phyloP scores from a whole-genome alignment of 805 yeast genomes.

The Kuraishia borneana region DNA sequence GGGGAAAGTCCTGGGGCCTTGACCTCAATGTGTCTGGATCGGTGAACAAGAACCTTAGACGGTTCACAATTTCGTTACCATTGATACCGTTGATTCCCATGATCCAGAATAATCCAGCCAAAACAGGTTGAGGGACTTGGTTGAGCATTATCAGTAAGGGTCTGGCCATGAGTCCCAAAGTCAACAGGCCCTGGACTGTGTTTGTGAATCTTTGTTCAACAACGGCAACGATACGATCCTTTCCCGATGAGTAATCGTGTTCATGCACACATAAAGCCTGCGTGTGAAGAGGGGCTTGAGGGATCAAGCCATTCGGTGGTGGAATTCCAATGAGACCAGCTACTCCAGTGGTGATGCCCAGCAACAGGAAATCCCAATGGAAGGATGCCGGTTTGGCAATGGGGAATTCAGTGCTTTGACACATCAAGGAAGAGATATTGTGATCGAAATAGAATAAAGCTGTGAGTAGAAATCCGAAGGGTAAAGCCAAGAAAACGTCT shows the following conservation, averaged over 20 bases:
- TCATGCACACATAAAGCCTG: constrained; percentile 55
- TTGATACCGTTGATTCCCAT: constrained; percentile 83
- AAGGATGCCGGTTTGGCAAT: constrained; percentile 79
- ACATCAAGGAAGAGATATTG: constrained; percentile 86
- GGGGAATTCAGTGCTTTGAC: constrained; percentile 76
- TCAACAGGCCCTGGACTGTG: constrained; percentile 72
- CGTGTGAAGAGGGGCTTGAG: constrained; percentile 95
- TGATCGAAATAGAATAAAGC: constrained; percentile 89
- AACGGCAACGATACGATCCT: constrained; percentile 32
- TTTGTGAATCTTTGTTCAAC: constrained; percentile 89
- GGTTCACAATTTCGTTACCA: constrained; percentile 50
- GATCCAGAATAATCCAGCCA: constrained; percentile 85
- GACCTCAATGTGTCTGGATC: constrained; percentile 29
- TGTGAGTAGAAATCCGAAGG: constrained; percentile 82
- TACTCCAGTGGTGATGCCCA: constrained; percentile 81
- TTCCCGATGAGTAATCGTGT: constrained; percentile 18
- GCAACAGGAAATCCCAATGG: constrained; percentile 82
- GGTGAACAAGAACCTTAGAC: constrained; percentile 50
- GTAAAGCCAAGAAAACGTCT: constrained; percentile 80
- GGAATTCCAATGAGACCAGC: constrained; percentile 87
- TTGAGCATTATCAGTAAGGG: constrained; percentile 78
- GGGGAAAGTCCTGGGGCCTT: constrained; percentile 7
- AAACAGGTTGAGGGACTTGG: constrained; percentile 82
- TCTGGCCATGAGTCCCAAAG: constrained; percentile 79
- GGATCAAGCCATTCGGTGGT: constrained; percentile 92